Evolutionary conservation across 331 rosid genomes (phyloP).

Genomic region (Quercus tomentella): DNA sequence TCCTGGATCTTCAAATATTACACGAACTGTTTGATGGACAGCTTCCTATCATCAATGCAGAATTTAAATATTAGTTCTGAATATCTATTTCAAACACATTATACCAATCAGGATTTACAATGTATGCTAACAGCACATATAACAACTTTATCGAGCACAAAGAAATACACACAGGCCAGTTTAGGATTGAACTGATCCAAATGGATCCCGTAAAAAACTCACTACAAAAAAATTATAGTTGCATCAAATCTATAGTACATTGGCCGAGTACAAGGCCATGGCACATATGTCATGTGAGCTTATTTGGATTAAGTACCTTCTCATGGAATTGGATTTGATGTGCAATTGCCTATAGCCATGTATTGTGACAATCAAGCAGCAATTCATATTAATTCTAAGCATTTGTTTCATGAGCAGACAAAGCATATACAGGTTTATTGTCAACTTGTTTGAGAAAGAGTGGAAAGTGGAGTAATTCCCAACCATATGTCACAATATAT

Average conservation of each 20-base stretch:
- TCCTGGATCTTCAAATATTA: conserved; percentile 97
- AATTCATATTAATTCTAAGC: too few relatives aligned
- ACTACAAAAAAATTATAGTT: not conserved
- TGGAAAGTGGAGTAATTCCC: too few relatives aligned
- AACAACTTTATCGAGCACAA: not conserved
- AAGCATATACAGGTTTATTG: too few relatives aligned
- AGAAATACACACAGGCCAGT: not conserved
- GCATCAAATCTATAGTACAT: not conserved
- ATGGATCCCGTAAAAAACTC: not conserved
- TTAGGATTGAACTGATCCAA: not conserved
- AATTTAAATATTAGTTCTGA: not conserved
- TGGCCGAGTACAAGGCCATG: too few relatives aligned
- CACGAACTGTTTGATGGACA: conserved; percentile 83
- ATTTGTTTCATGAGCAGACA: too few relatives aligned
- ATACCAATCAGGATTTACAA: conserved; percentile 15
- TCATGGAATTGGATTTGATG: too few relatives aligned
- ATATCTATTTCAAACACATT: conserved; percentile 17
- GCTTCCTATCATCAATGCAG: conserved; percentile 64
- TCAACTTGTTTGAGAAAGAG: too few relatives aligned
- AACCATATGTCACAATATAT: too few relatives aligned
- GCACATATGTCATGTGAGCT: not conserved
- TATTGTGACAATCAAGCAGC: too few relatives aligned
- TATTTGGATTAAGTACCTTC: too few relatives aligned
- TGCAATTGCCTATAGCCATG: too few relatives aligned
- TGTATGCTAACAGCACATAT: not conserved